phyloP scores from a whole-genome alignment of 306 rosid species.

The Vigna unguiculata region DNA sequence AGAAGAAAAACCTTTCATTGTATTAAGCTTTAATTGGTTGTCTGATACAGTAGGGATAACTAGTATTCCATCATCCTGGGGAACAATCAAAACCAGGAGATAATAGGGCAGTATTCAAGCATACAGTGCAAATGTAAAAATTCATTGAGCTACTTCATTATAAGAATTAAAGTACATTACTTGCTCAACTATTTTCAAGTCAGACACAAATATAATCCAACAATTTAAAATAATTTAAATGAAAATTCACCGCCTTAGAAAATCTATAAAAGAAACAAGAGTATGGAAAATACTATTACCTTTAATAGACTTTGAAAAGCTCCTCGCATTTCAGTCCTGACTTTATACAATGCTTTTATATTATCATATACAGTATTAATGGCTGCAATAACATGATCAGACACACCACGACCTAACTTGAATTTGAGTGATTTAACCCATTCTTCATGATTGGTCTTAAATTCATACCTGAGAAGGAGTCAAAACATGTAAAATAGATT shows the following conservation, averaged over 20 bases:
- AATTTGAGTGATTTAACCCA: conserved; percentile 81
- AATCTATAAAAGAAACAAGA: conserved; percentile 2
- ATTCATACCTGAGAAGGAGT: conserved; percentile 75
- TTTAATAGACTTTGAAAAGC: conserved; percentile 79
- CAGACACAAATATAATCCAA: conserved; percentile 4
- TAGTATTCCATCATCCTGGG: conserved; percentile 65
- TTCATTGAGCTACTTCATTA: conserved; percentile 28
- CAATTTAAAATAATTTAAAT: background rate
- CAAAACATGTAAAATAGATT: conserved; percentile 25
- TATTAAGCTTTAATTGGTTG: conserved; percentile 51
- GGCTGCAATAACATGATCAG: conserved; percentile 64
- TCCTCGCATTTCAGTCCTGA: conserved; percentile 80
- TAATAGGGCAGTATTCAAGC: background rate
- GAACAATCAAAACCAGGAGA: conserved; percentile 38
- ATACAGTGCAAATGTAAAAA: background rate
- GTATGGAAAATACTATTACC: conserved; percentile 52
- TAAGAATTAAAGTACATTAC: conserved; percentile 8
- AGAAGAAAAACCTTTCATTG: conserved; percentile 50
- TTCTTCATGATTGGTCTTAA: conserved; percentile 84
- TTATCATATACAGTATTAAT: conserved; percentile 63
- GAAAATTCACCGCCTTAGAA: conserved; percentile 16
- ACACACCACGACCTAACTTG: conserved; percentile 61
- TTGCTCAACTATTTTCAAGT: conserved; percentile 21
- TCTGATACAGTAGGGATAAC: conserved; percentile 61
- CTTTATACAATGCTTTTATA: conserved; percentile 74